Conservation (phyloP, 2,329 filamentous ascomycete species). For the Cordyceps militaris region DNA sequence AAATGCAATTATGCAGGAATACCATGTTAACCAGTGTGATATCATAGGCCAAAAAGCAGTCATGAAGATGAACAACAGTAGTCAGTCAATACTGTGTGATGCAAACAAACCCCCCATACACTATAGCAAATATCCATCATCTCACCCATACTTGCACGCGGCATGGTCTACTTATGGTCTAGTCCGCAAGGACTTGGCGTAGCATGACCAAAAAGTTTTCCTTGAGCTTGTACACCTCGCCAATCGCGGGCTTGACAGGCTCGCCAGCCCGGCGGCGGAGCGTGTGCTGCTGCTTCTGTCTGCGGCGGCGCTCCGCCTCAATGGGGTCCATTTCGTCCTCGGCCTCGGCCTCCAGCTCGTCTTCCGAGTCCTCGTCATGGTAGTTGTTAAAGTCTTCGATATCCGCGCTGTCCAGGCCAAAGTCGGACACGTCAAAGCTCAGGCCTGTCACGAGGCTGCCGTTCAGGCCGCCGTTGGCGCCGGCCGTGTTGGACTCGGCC, state of each 20-base stretch:
- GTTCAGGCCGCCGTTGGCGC: constrained; percentile 27
- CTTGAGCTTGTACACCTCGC: constrained; percentile 71
- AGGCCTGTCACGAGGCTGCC: constrained; percentile 42
- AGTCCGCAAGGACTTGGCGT: constrained; percentile 71
- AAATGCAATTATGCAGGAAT: not conserved
- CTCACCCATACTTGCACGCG: not conserved
- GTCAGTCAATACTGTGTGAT: not conserved
- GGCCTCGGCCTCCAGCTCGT: constrained; percentile 60
- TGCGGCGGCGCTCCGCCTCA: constrained; percentile 70
- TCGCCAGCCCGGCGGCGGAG: constrained; percentile 76
- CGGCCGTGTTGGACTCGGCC: constrained; percentile 45
- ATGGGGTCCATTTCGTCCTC: constrained; percentile 84
- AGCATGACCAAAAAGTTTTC: constrained; percentile 78
- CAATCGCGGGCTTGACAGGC: constrained; percentile 71
- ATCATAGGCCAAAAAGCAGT: not conserved
- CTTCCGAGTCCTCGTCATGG: constrained; percentile 62
- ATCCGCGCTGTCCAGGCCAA: constrained; percentile 82
- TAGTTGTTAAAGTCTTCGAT: constrained; percentile 65
- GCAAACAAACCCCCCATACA: not conserved
- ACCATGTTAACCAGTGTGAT: not conserved
- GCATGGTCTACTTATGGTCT: constrained; percentile 19
- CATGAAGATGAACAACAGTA: not conserved
- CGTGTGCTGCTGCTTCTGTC: constrained; percentile 71
- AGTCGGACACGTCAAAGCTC: constrained; percentile 72
- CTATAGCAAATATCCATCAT: not conserved